Evolutionary conservation across 352 stramenopile genomes (phyloP), one percentile per base, ranked within the genome.

Genomic region (Pelagophyceae sp.): DNA sequence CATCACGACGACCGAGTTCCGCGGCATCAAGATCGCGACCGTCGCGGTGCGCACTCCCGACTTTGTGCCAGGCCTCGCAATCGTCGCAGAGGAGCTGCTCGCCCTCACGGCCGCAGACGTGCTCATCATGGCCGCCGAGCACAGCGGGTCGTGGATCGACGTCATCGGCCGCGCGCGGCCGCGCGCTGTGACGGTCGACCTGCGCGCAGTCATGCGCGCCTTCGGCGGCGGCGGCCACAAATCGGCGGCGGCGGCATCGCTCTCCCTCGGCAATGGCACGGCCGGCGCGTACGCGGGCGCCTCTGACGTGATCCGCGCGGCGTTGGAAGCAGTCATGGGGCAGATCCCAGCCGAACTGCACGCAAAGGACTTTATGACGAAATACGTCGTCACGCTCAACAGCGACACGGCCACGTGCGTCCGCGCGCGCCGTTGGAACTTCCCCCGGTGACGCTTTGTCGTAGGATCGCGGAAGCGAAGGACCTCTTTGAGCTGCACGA

Each of bases 161-260:
- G 1, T 74, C 33, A 74, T 74, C 38, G 67, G 67, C 33, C 33
- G 67, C 33, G 67, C 67, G 35, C 2, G 67, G 31, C 67, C 67
- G 35, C 19, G 33, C 1, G 67, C 67, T 0, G 67, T 58, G 5
- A 32, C 33, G 5, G 67, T 74, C 35, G 67, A 74, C 67, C 67
- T 74, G 35, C 33, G 67, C 25, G 6, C 25, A 11, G 67, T 74
- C 15, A 74, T 74, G 67, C 25, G 2, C 15, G 1, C 2, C 33
- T 74, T 74, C 29, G 67, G 67, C 33, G 67, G 67, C 67, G 67
- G 67, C 67, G 67, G 67, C 38, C 67, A 74, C 67, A 19, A 5
- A 37, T 23, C 19, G 38, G 67, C 67, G 11, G 67, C 67, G 35
- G 67, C 67, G 35, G 67, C 67, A 37, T 6, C 67, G 35, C 19